Percentiles rank a stretch among this genome's conserved stretches.
phyloP scores from a whole-genome alignment of 1,284 basidiomycete genomes.

The Cryptococcus floricola region DNA sequence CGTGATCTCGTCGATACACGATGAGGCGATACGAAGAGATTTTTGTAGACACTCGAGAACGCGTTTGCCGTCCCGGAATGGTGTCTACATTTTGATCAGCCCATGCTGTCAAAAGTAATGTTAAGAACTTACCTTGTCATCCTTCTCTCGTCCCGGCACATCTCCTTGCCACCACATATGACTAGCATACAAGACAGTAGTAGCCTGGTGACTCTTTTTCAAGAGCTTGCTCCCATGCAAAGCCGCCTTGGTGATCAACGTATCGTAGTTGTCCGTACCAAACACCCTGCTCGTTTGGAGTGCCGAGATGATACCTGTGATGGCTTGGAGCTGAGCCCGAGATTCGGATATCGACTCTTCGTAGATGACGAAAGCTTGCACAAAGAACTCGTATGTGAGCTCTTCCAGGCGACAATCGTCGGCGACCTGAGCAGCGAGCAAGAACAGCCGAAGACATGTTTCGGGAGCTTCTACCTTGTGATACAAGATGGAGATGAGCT shows the following conservation, averaged over 20 bases:
- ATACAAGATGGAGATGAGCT: slow-evolving; percentile 82
- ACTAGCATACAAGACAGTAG: slow-evolving; percentile 86
- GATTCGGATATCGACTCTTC: slow-evolving; percentile 92
- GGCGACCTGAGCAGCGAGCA: slow-evolving; percentile 87
- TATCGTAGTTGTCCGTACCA: slow-evolving; percentile 87
- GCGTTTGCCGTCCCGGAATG: slow-evolving; percentile 88
- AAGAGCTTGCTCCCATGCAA: slow-evolving; percentile 86
- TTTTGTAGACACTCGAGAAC: slow-evolving; percentile 94
- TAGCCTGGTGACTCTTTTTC: slow-evolving; percentile 95
- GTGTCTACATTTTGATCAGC: slow-evolving; percentile 57
- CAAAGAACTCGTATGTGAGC: slow-evolving; percentile 90
- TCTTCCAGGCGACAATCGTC: slow-evolving; percentile 92
- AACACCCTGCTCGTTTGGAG: slow-evolving; percentile 80
- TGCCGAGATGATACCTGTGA: slow-evolving; percentile 84
- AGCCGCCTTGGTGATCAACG: slow-evolving; percentile 90
- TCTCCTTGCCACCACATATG: slow-evolving; percentile 94
- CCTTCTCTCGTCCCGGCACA: slow-evolving; percentile 51
- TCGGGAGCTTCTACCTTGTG: slow-evolving; percentile 85
- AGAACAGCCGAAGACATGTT: slow-evolving; percentile 82
- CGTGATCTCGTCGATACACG: slow-evolving; percentile 89
- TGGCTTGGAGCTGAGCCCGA: slow-evolving; percentile 85
- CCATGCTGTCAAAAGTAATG: not conserved
- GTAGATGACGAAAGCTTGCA: slow-evolving; percentile 91
- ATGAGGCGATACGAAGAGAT: slow-evolving; percentile 85
- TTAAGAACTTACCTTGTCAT: slow-evolving; percentile 46